Evolutionary conservation across 768 basidiomycete species (phyloP).

Genomic region (Grammothele lineata): DNA sequence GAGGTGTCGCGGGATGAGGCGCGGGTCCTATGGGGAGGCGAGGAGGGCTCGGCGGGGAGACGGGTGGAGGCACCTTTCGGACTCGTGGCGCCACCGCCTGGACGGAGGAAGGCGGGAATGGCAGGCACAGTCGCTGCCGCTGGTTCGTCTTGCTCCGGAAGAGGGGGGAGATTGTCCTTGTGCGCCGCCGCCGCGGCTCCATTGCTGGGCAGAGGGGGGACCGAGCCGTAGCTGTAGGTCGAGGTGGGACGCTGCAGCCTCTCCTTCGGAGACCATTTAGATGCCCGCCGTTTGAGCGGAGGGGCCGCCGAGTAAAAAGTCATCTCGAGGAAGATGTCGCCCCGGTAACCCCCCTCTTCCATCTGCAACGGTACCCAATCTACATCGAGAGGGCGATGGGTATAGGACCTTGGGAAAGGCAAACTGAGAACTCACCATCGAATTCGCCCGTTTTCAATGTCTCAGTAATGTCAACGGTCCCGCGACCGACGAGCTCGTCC

Average conservation of each 20-base stretch:
- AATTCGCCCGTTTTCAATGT: conserved; percentile 86
- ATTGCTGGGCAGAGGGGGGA: neutral
- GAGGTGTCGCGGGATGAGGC: conserved; percentile 5
- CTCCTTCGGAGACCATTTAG: conserved; percentile 26
- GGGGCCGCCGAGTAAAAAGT: conserved; percentile 81
- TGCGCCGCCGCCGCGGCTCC: conserved; percentile 12
- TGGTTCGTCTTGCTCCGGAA: conserved; percentile 27
- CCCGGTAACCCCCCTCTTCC: conserved; percentile 58
- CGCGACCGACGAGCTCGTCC: conserved; percentile 73
- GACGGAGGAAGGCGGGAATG: conserved; percentile 41
- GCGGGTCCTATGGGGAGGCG: too few species aligned
- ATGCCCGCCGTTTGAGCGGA: conserved; percentile 30
- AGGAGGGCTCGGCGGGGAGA: too few species aligned
- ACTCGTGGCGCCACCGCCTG: conserved; percentile 25
- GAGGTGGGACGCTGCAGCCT: conserved; percentile 19
- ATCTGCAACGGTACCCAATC: conserved; percentile 66
- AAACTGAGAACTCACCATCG: conserved; percentile 70
- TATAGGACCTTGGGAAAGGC: conserved; percentile 12
- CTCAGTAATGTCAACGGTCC: conserved; percentile 67
- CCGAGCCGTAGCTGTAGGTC: neutral
- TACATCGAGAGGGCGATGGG: conserved; percentile 26
- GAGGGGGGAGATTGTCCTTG: conserved; percentile 36
- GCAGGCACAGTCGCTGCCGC: neutral
- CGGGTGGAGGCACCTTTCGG: too few species aligned
- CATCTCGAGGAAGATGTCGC: conserved; percentile 90